Percentiles rank a stretch among this genome's conserved stretches.
Evolutionary conservation across 768 basidiomycete genomes (phyloP).

Genomic region (Boletus edulis): DNA sequence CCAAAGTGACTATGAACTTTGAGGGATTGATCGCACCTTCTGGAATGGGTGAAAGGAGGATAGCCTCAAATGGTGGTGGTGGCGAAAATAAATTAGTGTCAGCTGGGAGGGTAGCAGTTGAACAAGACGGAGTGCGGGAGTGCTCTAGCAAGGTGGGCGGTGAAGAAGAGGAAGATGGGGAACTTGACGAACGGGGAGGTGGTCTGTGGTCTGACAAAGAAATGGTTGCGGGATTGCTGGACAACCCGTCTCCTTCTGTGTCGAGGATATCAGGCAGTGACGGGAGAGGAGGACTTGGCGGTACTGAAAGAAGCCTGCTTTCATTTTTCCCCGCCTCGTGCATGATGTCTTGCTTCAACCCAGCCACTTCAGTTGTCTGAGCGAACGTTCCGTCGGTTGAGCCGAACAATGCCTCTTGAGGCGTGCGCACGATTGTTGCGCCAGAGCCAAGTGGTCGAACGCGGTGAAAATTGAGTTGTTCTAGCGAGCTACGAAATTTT

Average conservation of each 20-base stretch:
- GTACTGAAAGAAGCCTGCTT: constrained; percentile 25
- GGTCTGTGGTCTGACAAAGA: constrained; percentile 22
- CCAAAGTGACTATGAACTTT: constrained; percentile 66
- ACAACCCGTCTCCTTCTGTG: background rate
- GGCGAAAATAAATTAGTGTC: constrained; percentile 44
- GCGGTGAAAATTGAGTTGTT: constrained; percentile 32
- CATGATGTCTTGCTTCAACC: constrained; percentile 3
- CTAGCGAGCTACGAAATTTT: constrained; percentile 33
- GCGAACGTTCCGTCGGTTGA: constrained; percentile 9
- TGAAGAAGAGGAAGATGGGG: constrained; percentile 35
- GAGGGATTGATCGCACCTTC: constrained; percentile 48
- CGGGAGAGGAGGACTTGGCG: constrained; percentile 50
- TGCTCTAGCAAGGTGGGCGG: constrained; percentile 23
- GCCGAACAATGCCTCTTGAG: constrained; percentile 66
- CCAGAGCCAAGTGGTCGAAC: constrained; percentile 62
- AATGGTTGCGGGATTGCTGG: constrained; percentile 21
- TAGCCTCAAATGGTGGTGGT: constrained; percentile 59
- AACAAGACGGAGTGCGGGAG: constrained; percentile 37
- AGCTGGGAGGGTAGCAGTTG: constrained; percentile 50
- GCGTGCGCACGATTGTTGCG: constrained; percentile 74
- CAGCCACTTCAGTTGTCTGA: constrained; percentile 12
- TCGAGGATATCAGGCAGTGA: constrained; percentile 40
- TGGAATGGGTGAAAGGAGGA: constrained; percentile 62
- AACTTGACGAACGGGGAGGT: constrained; percentile 34
- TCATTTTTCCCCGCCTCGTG: constrained; percentile 17